Evolutionary conservation across 2,329 filamentous ascomycete species (phyloP).

Genomic region (Alternaria ventricosa): DNA sequence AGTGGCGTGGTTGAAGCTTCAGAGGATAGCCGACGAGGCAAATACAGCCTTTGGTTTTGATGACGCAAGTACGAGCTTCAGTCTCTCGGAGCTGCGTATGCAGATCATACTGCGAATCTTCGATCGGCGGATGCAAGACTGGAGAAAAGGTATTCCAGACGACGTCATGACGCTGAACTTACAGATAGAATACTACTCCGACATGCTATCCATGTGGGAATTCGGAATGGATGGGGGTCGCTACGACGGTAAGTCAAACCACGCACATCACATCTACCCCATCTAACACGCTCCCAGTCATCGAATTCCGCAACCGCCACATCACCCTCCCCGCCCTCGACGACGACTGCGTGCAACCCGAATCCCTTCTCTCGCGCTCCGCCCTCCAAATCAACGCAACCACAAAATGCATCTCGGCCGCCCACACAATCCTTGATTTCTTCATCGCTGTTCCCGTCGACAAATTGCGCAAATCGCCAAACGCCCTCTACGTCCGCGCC

Average conservation of each 20-base stretch:
- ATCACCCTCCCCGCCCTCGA: constrained; percentile 44
- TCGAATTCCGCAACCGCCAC: constrained; percentile 43
- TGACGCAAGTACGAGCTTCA: constrained; percentile 47
- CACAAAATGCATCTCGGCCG: constrained; percentile 41
- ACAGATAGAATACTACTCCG: constrained; percentile 41
- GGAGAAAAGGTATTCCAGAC: constrained; percentile 39
- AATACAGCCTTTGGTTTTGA: constrained; percentile 48
- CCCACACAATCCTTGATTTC: constrained; percentile 42
- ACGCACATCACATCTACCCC: no score
- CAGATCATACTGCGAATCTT: constrained; percentile 46
- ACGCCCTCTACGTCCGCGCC: constrained; percentile 40
- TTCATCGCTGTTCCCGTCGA: constrained; percentile 31
- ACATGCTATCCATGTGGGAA: constrained; percentile 47
- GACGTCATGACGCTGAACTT: constrained; percentile 39
- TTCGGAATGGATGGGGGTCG: constrained; percentile 48
- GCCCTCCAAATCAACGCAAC: constrained; percentile 46
- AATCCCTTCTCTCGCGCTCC: constrained; percentile 40
- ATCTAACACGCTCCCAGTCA: constrained; percentile 20
- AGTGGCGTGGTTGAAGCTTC: constrained; percentile 41
- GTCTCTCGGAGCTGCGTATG: constrained; percentile 43
- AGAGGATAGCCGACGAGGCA: constrained; percentile 47
- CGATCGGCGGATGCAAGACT: constrained; percentile 45
- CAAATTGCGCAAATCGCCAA: constrained; percentile 34
- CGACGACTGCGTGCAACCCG: constrained; percentile 42
- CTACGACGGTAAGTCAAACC: constrained; percentile 29